Conservation (phyloP, 2,329 filamentous ascomycete species). For the Fusarium anthophilum region DNA sequence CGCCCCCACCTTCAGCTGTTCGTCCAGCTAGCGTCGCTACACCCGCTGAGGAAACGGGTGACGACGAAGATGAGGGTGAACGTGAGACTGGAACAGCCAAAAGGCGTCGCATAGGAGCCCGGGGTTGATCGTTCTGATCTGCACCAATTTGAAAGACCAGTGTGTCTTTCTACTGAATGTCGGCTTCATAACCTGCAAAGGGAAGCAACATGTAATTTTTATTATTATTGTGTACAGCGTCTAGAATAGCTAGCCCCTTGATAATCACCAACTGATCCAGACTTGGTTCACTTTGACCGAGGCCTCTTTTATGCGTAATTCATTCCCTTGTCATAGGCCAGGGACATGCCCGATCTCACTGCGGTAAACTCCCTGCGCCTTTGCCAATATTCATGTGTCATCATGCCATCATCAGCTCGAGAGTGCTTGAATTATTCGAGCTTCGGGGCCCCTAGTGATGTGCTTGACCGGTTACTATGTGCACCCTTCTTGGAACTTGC, state of each 20-base stretch:
- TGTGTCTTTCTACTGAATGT: constrained; percentile 19
- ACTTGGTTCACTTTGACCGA: constrained; percentile 2
- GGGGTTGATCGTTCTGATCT: constrained; percentile 41
- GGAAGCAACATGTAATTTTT: constrained; percentile 32
- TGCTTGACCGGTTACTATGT: constrained; percentile 47
- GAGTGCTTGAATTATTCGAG: constrained; percentile 25
- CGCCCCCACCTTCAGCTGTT: constrained; percentile 47
- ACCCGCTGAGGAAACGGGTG: constrained; percentile 57
- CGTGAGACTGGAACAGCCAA: constrained; percentile 50
- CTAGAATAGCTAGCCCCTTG: constrained; percentile 37
- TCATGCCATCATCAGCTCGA: not conserved
- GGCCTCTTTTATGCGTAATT: not conserved
- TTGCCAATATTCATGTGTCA: not conserved
- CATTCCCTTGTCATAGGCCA: not conserved
- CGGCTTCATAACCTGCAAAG: constrained; percentile 17
- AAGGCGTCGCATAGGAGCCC: constrained; percentile 49
- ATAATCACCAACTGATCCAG: constrained; percentile 35
- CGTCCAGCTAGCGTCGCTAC: constrained; percentile 52
- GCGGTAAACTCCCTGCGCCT: constrained; percentile 18
- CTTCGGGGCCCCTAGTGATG: constrained; percentile 44
- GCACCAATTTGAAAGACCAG: constrained; percentile 1
- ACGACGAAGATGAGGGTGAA: constrained; percentile 62
- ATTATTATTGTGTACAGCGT: constrained; percentile 38
- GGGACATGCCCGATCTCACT: not conserved
- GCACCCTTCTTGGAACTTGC: constrained; percentile 41